Percentiles rank a stretch among this genome's conserved stretches.
Conservation (phyloP, 2,329 filamentous ascomycete genomes). For the Colletotrichum endophyticum region DNA sequence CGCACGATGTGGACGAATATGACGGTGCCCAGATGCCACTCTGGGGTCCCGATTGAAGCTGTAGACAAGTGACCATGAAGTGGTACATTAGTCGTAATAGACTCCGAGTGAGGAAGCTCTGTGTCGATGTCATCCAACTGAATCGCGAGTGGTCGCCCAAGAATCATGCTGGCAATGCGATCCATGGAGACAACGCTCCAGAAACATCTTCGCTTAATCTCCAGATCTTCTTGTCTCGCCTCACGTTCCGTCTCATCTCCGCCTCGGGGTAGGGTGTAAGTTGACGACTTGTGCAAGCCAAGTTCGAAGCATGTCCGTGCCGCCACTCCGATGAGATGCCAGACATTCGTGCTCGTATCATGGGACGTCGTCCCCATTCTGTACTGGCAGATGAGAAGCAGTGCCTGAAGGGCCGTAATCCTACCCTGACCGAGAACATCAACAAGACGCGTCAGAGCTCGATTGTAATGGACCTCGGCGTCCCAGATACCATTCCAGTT, state of each 20-base stretch:
- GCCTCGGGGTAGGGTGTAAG: slow-evolving; percentile 25
- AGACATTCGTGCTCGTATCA: slow-evolving; percentile 43
- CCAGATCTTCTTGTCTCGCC: slow-evolving; percentile 28
- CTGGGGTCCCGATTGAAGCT: background rate
- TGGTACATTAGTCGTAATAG: background rate
- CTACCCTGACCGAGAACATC: slow-evolving; percentile 40
- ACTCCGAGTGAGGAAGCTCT: slow-evolving; percentile 33
- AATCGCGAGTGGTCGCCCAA: slow-evolving; percentile 44
- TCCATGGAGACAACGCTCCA: slow-evolving; percentile 47
- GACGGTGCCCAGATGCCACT: slow-evolving; percentile 22
- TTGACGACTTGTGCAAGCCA: slow-evolving; percentile 42
- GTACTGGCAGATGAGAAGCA: slow-evolving; percentile 48
- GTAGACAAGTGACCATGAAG: background rate
- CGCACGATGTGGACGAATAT: slow-evolving; percentile 44
- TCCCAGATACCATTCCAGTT: slow-evolving; percentile 47
- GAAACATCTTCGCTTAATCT: slow-evolving; percentile 43
- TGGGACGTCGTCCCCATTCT: slow-evolving; percentile 43
- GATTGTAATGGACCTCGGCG: slow-evolving; percentile 44
- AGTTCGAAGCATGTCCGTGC: slow-evolving; percentile 44
- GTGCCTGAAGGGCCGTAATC: slow-evolving; percentile 41
- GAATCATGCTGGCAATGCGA: slow-evolving; percentile 38
- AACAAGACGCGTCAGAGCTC: slow-evolving; percentile 40
- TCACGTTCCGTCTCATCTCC: background rate
- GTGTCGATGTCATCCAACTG: slow-evolving; percentile 45
- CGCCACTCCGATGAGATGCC: slow-evolving; percentile 48